Base-by-base conservation (phyloP, 116 monocot species). In the Posidonia oceanica region DNA sequence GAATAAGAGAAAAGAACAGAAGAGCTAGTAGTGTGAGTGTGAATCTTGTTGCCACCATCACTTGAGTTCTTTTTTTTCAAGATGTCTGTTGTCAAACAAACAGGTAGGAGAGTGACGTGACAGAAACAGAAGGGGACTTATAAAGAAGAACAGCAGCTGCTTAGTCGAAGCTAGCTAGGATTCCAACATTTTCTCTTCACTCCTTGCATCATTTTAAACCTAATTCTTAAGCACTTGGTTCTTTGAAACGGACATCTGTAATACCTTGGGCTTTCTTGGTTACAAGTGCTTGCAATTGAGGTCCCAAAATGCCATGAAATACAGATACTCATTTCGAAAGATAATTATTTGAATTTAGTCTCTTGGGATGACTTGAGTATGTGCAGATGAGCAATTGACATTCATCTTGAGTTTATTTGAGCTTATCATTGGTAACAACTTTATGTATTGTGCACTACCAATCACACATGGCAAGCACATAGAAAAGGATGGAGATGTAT, bases 31-130 rank as follows among this genome's bases (percentile, higher is more conserved):
- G 64, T 10, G 15, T 36, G 11, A 64, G 7, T 14, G 64, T 39
- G 11, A 64, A 39, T 14, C 17, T 64, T 64, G 39, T 64, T 64
- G 64, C 39, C 38, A 64, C 36, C 64, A 64, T 64, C 3, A 64
- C 36, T 40, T 16, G 13, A 40, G 36, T 17, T 64, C 17, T 2
- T 37, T 40, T 29, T 20, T 15, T 15, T 17, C 14, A 6, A 39
- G 29, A n/a, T 39, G 36, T 39, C 37, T 8, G 15, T 13, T 64
- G 16, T 5, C 13, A 64, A 63, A 29, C 36, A 64, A 64, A 64
- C 3, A 15, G 38, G 8, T n/a, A 39, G 7, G 39, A 64, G 14
- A 17, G 5, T 6, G 14, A 37, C 15, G 40, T 58, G 58, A 21
- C 21, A 57, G 18, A 16, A 58, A 17, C 58, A 20, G 21, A 58